Evolutionary conservation across 495 filamentous ascomycete species (phyloP).

Genomic region (Podospora pseudoanserina): DNA sequence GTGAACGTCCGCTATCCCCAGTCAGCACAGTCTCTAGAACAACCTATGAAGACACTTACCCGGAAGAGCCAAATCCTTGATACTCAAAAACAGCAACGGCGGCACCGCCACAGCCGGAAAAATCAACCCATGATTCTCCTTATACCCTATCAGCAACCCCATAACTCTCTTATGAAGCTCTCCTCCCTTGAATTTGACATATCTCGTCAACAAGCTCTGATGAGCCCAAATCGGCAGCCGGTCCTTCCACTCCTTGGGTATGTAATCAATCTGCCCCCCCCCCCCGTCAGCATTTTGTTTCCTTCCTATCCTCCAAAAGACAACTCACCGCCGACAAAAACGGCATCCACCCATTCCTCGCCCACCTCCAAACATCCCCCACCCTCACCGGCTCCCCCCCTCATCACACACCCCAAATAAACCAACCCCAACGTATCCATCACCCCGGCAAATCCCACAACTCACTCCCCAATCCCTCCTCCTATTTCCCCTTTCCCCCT

Average conservation of each 20-base stretch:
- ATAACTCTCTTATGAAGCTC: slow-evolving; percentile 61
- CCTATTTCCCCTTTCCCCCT: slow-evolving; percentile 12
- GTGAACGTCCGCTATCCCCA: slow-evolving; percentile 60
- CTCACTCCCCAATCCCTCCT: slow-evolving; percentile 25
- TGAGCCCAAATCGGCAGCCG: slow-evolving; percentile 60
- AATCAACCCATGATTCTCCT: slow-evolving; percentile 60
- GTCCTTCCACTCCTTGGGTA: slow-evolving; percentile 66
- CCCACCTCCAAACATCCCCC: slow-evolving; percentile 45
- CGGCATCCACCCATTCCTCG: slow-evolving; percentile 38
- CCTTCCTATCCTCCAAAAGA: not conserved
- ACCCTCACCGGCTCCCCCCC: slow-evolving; percentile 42
- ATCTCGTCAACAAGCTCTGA: slow-evolving; percentile 51
- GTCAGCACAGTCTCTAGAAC: slow-evolving; percentile 18
- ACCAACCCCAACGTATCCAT: slow-evolving; percentile 44
- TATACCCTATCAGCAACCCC: slow-evolving; percentile 59
- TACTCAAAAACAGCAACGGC: slow-evolving; percentile 62
- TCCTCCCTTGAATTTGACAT: slow-evolving; percentile 43
- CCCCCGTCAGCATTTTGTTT: slow-evolving; percentile 17
- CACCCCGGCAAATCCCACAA: slow-evolving; percentile 40
- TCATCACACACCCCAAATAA: slow-evolving; percentile 44
- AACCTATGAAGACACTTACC: slow-evolving; percentile 45
- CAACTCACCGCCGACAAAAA: slow-evolving; percentile 40
- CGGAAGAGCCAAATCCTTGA: slow-evolving; percentile 73
- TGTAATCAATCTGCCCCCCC: slow-evolving; percentile 34
- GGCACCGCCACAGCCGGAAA: slow-evolving; percentile 71